Conservation (phyloP, 2,329 filamentous ascomycete species). For the Trichocomaceae sp. region DNA sequence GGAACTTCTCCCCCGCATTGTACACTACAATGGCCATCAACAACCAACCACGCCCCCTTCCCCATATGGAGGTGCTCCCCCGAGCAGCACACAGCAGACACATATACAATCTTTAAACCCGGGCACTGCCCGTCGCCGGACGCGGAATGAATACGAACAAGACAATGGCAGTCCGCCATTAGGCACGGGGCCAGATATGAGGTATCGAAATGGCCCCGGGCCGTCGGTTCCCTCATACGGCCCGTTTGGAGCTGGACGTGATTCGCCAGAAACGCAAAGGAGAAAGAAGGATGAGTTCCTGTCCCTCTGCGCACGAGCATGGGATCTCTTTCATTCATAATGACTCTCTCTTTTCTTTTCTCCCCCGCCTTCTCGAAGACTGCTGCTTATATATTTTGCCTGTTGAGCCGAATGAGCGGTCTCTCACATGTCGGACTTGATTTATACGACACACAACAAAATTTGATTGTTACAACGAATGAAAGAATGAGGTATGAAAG, state of each 20-base stretch:
- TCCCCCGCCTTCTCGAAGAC: neutral
- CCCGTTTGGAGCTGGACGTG: constrained; percentile 73
- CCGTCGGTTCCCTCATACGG: constrained; percentile 46
- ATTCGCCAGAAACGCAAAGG: constrained; percentile 73
- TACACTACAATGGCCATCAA: constrained; percentile 92
- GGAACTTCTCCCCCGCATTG: constrained; percentile 83
- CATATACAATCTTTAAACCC: constrained; percentile 35
- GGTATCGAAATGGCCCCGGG: constrained; percentile 32
- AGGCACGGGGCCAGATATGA: constrained; percentile 60
- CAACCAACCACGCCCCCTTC: constrained; percentile 57
- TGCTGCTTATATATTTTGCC: neutral
- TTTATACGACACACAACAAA: neutral
- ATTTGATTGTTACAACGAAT: neutral
- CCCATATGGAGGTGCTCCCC: constrained; percentile 49
- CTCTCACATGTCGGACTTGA: neutral
- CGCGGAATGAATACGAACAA: constrained; percentile 80
- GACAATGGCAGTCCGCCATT: constrained; percentile 82
- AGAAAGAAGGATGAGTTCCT: constrained; percentile 93
- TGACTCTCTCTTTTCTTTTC: neutral
- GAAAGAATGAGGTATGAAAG: constrained; percentile 10
- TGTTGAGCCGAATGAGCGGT: neutral
- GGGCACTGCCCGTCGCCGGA: constrained; percentile 56
- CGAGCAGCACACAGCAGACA: constrained; percentile 58
- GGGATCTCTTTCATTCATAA: constrained; percentile 95
- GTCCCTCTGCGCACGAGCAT: constrained; percentile 75